Evolutionary conservation across 208 protist species (phyloP), one percentile per base, ranked within the genome.

Genomic region (Crithidia acanthocephali): DNA sequence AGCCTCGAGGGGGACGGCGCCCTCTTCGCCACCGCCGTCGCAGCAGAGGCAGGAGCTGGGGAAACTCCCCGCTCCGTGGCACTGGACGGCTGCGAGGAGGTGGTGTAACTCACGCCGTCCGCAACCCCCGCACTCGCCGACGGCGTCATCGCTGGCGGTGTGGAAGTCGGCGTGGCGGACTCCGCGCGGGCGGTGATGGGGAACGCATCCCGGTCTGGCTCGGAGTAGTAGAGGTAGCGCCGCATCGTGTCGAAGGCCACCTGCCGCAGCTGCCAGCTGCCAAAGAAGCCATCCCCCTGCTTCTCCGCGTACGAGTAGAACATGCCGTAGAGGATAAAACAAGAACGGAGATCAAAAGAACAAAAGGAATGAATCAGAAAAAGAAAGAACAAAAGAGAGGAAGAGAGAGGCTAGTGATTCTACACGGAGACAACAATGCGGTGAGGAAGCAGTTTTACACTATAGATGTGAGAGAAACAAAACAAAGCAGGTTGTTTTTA

Each of bases 191-290:
- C n/a, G n/a, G n/a, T 1, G 27, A 59, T 45, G 5, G 70, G 45
- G 18, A 68, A n/a, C 6, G 42, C 65, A 18, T 68, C 56, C 8
- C 11, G 16, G 35, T 57, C 48, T 1, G 68, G 66, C 71, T 67
- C 84, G 11, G 84, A 83, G 77, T 92, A 92, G 74, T 92, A 90
- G 8, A 92, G 44, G 53, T 92, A 85, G 30, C 87, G 87, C 18
- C 87, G 84, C 27, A 69, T 51, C 13, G 84, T 86, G 80, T 92
- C 87, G 25, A 92, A 92, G 37, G 77, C 84, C 32, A 89, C 71
- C 44, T 84, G 67, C 18, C 84, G 83, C 61, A 74, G 44, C 30
- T 83, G 71, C 84, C 87, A 92, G 23, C 59, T 57, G 4, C 76
- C 68, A 40, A 83, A 86, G 33, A 92, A 79, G 48, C 68, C 62